These are phyloP conservation scores for Exophiala bonariae DNA, from an alignment of 2,329 filamentous ascomycete species.

Conservation along the genomic window DNA sequence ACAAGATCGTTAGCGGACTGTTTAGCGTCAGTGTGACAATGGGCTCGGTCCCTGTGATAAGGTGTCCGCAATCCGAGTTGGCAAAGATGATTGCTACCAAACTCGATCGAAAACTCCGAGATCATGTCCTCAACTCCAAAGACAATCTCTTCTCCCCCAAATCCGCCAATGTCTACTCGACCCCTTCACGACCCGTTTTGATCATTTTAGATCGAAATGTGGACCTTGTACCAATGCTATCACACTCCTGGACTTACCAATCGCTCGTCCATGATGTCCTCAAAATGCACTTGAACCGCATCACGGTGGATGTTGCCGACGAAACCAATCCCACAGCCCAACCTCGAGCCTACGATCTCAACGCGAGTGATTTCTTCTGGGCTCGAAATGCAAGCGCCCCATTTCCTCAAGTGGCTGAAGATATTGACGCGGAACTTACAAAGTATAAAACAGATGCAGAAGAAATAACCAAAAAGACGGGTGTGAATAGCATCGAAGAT, in stretches of 20 bases:
- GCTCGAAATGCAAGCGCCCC: conserved; percentile 84
- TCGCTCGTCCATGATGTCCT: conserved; percentile 79
- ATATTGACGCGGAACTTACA: conserved; percentile 89
- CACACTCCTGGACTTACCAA: conserved; percentile 90
- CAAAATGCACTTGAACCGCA: conserved; percentile 83
- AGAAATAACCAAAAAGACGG: conserved; percentile 93
- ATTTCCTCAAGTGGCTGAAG: conserved; percentile 93
- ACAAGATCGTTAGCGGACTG: conserved; percentile 90
- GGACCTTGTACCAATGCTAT: conserved; percentile 96
- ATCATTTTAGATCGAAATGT: conserved; percentile 94
- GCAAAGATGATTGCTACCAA: conserved; percentile 94
- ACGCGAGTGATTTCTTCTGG: conserved; percentile 94
- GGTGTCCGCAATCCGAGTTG: conserved; percentile 87
- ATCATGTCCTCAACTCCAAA: conserved; percentile 96
- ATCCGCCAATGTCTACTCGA: conserved; percentile 54
- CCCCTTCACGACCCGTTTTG: conserved; percentile 79
- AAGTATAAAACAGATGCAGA: conserved; percentile 94
- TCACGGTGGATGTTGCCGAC: conserved; percentile 81
- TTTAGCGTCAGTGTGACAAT: conserved; percentile 99
- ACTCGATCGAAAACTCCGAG: conserved; percentile 89
- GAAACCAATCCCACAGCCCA: conserved; percentile 70
- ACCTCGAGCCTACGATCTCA: conserved; percentile 89
- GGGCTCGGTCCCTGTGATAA: conserved; percentile 93
- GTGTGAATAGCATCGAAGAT: conserved; percentile 88
- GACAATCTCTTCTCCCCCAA: conserved; percentile 90